Conservation (phyloP, 164 flowering plant genomes). For the Akebia trifoliata region DNA sequence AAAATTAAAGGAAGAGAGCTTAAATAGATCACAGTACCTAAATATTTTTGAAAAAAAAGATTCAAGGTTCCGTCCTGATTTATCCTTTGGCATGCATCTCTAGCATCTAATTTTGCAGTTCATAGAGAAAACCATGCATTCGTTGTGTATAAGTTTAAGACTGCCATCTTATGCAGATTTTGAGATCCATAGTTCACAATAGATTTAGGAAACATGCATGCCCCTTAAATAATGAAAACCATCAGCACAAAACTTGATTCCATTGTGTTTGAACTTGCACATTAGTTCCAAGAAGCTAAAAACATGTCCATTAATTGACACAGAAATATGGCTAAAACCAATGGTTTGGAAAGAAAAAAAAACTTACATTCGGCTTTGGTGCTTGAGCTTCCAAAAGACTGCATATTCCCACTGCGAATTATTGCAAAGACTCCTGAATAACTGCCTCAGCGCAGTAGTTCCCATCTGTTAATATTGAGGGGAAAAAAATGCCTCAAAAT, state of each 20-base stretch:
- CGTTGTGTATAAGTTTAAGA: no score
- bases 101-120: no score
- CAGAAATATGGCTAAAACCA: background rate
- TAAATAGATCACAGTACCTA: no score
- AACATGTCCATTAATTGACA: background rate
- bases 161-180: no score
- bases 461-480: slow-evolving; percentile 36
- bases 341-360: background rate
- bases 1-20: no score
- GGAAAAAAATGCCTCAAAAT: slow-evolving; percentile 4
- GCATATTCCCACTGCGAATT: slow-evolving; percentile 77
- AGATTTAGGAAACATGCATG: no score
- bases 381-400: slow-evolving; percentile 75
- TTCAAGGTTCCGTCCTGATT: no score
- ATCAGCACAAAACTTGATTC: background rate
- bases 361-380: slow-evolving; percentile 53
- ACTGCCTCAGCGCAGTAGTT: slow-evolving; percentile 38
- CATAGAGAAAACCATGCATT: no score
- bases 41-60: no score
- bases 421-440: slow-evolving; percentile 58
- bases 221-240: no score
- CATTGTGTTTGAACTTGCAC: background rate
- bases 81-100: no score
- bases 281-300: background rate
- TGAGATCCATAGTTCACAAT: no score